Conservation (phyloP, 202 grass and related monocot genomes). For the Bolboschoenoplectus hybrid region DNA sequence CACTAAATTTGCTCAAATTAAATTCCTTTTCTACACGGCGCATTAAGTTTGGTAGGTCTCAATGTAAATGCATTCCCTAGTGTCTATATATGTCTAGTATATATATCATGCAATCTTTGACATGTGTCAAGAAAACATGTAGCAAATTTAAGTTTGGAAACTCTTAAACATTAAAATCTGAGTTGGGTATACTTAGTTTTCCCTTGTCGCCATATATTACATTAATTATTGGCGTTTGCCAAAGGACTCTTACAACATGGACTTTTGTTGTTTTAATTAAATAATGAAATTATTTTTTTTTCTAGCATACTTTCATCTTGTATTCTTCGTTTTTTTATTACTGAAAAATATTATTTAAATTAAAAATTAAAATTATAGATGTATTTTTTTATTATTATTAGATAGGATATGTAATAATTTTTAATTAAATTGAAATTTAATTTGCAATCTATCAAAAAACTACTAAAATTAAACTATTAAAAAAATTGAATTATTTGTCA, state of each 20-base stretch:
- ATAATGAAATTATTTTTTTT: too few relatives aligned
- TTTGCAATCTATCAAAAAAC: not conserved
- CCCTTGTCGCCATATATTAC: conserved; percentile 28
- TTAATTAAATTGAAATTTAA: not conserved
- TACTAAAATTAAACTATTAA: not conserved
- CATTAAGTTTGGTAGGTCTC: conserved; percentile 34
- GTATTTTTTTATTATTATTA: not conserved
- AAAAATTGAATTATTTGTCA: not conserved
- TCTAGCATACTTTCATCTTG: not conserved
- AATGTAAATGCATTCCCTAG: conserved; percentile 10
- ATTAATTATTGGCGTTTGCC: conserved; percentile 26
- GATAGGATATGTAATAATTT: not conserved
- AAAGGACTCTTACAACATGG: not conserved
- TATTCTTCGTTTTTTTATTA: not conserved
- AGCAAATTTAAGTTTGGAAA: not conserved
- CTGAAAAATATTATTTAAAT: not conserved
- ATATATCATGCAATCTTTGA: not conserved
- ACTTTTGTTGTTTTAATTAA: not conserved
- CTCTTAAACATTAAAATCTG: too few relatives aligned
- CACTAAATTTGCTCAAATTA: not conserved
- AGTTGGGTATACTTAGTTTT: not conserved
- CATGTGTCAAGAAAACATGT: not conserved
- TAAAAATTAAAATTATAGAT: not conserved
- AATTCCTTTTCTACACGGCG: conserved; percentile 34
- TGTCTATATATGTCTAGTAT: not conserved